Conservation (phyloP, 2,329 filamentous ascomycete genomes). For the Hymenoscyphus infarciens region DNA sequence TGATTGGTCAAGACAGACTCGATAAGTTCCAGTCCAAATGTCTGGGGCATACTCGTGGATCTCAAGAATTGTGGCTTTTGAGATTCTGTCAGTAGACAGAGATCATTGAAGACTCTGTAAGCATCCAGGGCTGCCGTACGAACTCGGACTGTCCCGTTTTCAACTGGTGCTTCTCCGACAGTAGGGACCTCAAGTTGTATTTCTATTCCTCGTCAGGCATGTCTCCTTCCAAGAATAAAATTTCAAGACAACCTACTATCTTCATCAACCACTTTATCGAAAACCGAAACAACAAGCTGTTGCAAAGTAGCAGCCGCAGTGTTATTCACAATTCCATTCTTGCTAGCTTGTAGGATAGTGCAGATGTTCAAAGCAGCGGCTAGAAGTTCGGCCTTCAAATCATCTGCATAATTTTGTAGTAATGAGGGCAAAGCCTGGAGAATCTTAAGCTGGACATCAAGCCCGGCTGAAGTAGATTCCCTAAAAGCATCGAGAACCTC, state of each 20-base stretch:
- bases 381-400: slow-evolving; percentile 76
- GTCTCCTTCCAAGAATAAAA: neutral
- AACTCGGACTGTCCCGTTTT: slow-evolving; percentile 62
- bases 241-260: slow-evolving; percentile 56
- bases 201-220: slow-evolving; percentile 20
- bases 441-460: slow-evolving; percentile 95
- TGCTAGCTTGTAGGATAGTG: slow-evolving; percentile 84
- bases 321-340: slow-evolving; percentile 90
- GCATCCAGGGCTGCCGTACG: slow-evolving; percentile 80
- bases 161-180: slow-evolving; percentile 64
- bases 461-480: slow-evolving; percentile 73
- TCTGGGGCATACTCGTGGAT: slow-evolving; percentile 72
- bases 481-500: slow-evolving; percentile 86
- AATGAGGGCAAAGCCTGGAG: slow-evolving; percentile 86
- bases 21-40: slow-evolving; percentile 86
- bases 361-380: slow-evolving; percentile 85
- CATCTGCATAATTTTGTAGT: slow-evolving; percentile 81
- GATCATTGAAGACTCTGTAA: slow-evolving; percentile 81
- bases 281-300: slow-evolving; percentile 86
- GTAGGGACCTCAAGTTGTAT: slow-evolving; percentile 49
- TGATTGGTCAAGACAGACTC: slow-evolving; percentile 88
- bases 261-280: slow-evolving; percentile 83
- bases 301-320: slow-evolving; percentile 96
- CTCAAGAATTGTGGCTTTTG: slow-evolving; percentile 79
- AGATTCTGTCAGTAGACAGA: slow-evolving; percentile 83